These are phyloP conservation scores for Lipomyces sp. DNA, from an alignment of 805 yeast genomes.

Conservation along the genomic window DNA sequence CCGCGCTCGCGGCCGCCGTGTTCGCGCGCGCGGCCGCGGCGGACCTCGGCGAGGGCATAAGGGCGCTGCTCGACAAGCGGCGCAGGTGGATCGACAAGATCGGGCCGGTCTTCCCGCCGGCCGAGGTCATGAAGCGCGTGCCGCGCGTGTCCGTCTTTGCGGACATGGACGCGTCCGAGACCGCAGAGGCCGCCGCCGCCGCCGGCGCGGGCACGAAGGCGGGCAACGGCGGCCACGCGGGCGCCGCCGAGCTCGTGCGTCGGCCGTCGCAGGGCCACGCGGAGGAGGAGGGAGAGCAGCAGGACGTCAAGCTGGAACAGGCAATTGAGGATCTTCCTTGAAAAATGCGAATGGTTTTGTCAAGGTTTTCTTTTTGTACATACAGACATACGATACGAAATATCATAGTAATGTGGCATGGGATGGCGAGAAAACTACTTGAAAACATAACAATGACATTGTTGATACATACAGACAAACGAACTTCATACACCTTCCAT, in stretches of 20 bases:
- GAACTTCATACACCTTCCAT: too few species aligned
- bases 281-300: too few species aligned
- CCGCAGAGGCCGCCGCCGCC: slow-evolving; percentile 5
- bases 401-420: too few species aligned
- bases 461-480: too few species aligned
- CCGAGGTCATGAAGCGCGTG: slow-evolving; percentile 68
- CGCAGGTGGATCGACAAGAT: slow-evolving; percentile 83
- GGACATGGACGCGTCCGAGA: slow-evolving; percentile 28
- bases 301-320: too few species aligned
- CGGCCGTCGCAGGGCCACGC: too few species aligned
- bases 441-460: too few species aligned
- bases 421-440: too few species aligned
- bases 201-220: background rate
- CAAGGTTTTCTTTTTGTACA: too few species aligned
- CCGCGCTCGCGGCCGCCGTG: slow-evolving; percentile 38
- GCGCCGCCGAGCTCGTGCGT: background rate
- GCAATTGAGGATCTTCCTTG: too few species aligned
- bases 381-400: too few species aligned
- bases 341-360: too few species aligned
- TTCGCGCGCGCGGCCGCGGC: slow-evolving; percentile 37
- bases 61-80: slow-evolving; percentile 80
- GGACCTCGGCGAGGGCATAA: slow-evolving; percentile 61
- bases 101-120: slow-evolving; percentile 74
- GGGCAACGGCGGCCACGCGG: background rate
- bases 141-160: slow-evolving; percentile 63